Evolutionary conservation across 306 rosid genomes (phyloP), one percentile per base, ranked within the genome.

Genomic region (Carpinus fangiana): DNA sequence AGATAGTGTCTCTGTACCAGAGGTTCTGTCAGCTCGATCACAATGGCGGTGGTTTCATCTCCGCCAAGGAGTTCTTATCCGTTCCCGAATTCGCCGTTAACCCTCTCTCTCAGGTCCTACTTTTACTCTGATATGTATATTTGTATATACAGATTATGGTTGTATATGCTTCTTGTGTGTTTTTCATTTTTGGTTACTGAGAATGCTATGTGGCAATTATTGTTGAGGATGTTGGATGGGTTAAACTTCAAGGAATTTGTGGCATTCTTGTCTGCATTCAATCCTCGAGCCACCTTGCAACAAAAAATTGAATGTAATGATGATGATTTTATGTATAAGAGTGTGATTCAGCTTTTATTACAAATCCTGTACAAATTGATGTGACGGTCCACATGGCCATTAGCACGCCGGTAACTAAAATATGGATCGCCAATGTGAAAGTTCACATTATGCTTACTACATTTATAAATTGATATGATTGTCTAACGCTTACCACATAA

Each of bases 21-120:
- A 81, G 97, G 64, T 92, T 92, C 74, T 92, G 95, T 28, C 97
- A 92, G 74, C 97, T 92, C 34, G 97, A 92, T 92, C 97, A 95
- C 38, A 92, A 70, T 26, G 84, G 88, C 68, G 86, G 90, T 21
- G 95, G 97, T 73, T 92, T 92, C 88, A 87, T 92, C 70, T 71
- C 97, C 46, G 79, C 92, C 21, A 95, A 92, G 62, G 97, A 92
- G 78, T 92, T 92, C 65, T 82, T 92, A 82, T 87, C 95, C 78
- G 85, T 92, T 3, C 97, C 97, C 9, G 95, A 92, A 86, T 90
- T 92, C 85, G 89, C 95, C 26, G 92, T 92, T 52, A 92, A 90
- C 65, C 97, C 97, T 81, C 93, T 92, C 76, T 92, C 93, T 76
- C 91, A 89, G 88, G 96, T 89, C 83, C 70, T 11, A 34, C 9